A percentile compares a stretch with the other conserved stretches of the same genome.
Evolutionary conservation across 805 yeast genomes (phyloP).

Genomic region (Kazachstania psychrophila): DNA sequence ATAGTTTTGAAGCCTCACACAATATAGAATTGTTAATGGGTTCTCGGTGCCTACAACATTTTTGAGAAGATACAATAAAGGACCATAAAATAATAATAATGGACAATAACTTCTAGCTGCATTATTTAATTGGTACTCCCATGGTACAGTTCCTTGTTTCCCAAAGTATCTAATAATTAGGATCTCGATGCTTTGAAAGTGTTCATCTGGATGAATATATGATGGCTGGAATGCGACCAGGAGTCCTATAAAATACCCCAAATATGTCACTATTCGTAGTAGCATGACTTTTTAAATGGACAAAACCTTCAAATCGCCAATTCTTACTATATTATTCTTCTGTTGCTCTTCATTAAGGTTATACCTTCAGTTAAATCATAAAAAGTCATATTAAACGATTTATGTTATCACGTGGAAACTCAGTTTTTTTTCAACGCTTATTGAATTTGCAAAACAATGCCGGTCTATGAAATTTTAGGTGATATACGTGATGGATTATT

Average conservation of each 20-base stretch:
- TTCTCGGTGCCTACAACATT: slow-evolving; percentile 10
- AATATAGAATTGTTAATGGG: slow-evolving; percentile 45
- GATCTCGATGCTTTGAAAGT: slow-evolving; percentile 82
- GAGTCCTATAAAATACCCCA: slow-evolving; percentile 24
- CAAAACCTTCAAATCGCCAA: too few species aligned
- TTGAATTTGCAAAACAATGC: too few species aligned
- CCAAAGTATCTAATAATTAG: slow-evolving; percentile 25
- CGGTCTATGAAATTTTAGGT: too few species aligned
- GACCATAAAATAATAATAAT: slow-evolving; percentile 59
- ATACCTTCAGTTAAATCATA: too few species aligned
- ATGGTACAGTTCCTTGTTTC: slow-evolving; percentile 40
- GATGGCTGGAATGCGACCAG: slow-evolving; percentile 60
- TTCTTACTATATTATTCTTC: too few species aligned
- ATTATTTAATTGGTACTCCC: slow-evolving; percentile 61
- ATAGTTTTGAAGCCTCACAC: slow-evolving; percentile 43
- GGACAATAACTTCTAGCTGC: slow-evolving; percentile 63
- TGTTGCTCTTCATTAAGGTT: too few species aligned
- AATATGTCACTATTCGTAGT: background rate
- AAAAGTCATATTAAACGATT: too few species aligned
- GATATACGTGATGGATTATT: too few species aligned
- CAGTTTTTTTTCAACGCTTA: too few species aligned
- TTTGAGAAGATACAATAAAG: slow-evolving; percentile 37
- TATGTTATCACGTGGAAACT: too few species aligned
- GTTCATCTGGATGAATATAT: slow-evolving; percentile 97
- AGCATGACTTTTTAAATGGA: too few species aligned